These are phyloP conservation scores for Pseudogymnoascus sp. DNA, from an alignment of 2,329 filamentous ascomycete species.

Conservation along the genomic window DNA sequence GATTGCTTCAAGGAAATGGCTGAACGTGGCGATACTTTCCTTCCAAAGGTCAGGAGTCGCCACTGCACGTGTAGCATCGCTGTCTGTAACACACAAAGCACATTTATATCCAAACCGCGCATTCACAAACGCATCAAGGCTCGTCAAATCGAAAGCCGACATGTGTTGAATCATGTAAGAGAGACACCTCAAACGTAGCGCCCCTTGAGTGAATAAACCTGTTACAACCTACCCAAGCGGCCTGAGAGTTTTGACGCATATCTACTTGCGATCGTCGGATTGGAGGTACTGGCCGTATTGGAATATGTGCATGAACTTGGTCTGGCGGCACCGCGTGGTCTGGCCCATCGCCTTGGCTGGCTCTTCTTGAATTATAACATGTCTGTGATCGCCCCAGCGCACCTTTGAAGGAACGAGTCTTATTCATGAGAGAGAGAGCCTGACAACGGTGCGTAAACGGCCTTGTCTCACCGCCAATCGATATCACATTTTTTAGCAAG, in stretches of 20 bases:
- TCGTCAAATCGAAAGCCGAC: not conserved
- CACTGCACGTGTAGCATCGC: not conserved
- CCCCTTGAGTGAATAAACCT: conserved; percentile 3
- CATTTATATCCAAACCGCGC: not conserved
- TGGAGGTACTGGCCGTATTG: conserved; percentile 3
- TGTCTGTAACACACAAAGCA: not conserved
- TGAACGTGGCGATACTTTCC: not conserved
- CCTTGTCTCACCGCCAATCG: not conserved
- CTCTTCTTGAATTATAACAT: not conserved
- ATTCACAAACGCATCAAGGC: not conserved
- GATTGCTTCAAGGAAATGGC: conserved; percentile 5
- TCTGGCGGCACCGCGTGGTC: not conserved
- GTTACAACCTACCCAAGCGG: not conserved
- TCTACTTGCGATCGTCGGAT: conserved; percentile 1
- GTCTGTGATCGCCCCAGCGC: not conserved
- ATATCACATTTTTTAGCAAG: not conserved
- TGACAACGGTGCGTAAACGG: not conserved
- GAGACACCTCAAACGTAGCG: not conserved
- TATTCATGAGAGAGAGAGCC: not conserved
- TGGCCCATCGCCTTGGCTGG: not conserved
- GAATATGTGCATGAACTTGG: conserved; percentile 6
- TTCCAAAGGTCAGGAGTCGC: not conserved
- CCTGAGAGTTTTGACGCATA: not conserved
- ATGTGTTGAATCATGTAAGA: not conserved
- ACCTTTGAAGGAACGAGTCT: too few relatives aligned